Evolutionary conservation across 2,329 filamentous ascomycete genomes (phyloP), one percentile per base, ranked within the genome.

Genomic region (Paraphoma chrysanthemicola): DNA sequence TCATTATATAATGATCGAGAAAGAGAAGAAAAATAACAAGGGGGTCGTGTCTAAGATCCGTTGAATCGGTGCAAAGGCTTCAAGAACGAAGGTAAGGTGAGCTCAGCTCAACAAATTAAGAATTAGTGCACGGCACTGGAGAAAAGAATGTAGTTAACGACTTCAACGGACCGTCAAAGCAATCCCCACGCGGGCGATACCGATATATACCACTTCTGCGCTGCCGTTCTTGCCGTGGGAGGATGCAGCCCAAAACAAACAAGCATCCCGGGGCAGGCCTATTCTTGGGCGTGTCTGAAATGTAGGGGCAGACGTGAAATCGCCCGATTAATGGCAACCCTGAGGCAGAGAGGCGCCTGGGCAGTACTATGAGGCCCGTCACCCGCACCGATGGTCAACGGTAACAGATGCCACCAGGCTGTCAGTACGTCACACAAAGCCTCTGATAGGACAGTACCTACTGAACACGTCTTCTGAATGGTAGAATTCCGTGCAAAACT

Each of bases 121-220:
- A 52, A 62, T 47, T 63, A 64, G 62, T 63, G 67, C 63, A 56
- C 67, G 59, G 63, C 65, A 67, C 67, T 61, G 46, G 54, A 23
- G 54, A 56, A 64, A 53, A 49, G 51, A 62, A 61, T 54, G 47
- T 55, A 23, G 23, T 23, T 5, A 23, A 23, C 23, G 23, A 23
- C 23, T 23, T 23, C 23, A 23, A 23, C 23, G 23, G 23, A 23
- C 23, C 23, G 23, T 23, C 2, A 5, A 23, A 23, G 23, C 23
- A 23, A 23, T 23, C 23, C 23, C 48, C 39, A 42, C 42, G 31
- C 33, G 10, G 49, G 46, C 41, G 23, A 38, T 47, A 9, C 10
- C 30, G 47, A 29, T 63, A 63, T 63, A 63, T 62, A 62, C 29
- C 16, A 17, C 28, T 31, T n/a, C 29, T 36, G 30, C 31, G 57